A percentile compares a stretch with the other conserved stretches of the same genome.
phyloP scores from a whole-genome alignment of 2,329 filamentous ascomycete genomes.

The Cladophialophora chaetospira region DNA sequence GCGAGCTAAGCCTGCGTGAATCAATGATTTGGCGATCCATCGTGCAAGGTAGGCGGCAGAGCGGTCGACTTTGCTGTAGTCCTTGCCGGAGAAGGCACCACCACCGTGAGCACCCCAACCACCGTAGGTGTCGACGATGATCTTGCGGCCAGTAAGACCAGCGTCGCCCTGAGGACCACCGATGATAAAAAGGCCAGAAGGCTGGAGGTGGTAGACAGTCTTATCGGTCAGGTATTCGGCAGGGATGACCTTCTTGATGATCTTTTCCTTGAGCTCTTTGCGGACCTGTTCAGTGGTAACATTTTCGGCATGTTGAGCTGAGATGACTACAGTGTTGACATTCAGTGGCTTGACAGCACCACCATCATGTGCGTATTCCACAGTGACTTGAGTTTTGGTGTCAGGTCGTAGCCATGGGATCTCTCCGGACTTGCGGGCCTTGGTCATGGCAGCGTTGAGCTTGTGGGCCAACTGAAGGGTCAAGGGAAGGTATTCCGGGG shows the following conservation, averaged over 20 bases:
- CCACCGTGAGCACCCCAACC: slow-evolving; percentile 99
- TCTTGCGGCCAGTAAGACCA: slow-evolving; percentile 98
- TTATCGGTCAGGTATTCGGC: slow-evolving; percentile 87
- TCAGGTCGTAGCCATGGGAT: slow-evolving; percentile 95
- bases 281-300: slow-evolving; percentile 90
- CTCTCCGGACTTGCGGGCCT: slow-evolving; percentile 81
- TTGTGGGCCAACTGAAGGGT: slow-evolving; percentile 94
- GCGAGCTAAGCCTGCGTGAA: slow-evolving; percentile 83
- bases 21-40: slow-evolving; percentile 99
- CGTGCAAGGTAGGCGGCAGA: slow-evolving; percentile 96
- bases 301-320: slow-evolving; percentile 86
- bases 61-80: slow-evolving; percentile 99
- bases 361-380: slow-evolving; percentile 97
- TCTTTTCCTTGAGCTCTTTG: slow-evolving; percentile 95
- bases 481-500: slow-evolving; percentile 92
- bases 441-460: slow-evolving; percentile 93
- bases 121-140: slow-evolving; percentile 99
- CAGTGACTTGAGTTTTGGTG: slow-evolving; percentile 99
- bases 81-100: slow-evolving; percentile 99
- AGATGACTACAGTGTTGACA: slow-evolving; percentile 96
- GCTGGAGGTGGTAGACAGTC: slow-evolving; percentile 98
- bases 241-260: slow-evolving; percentile 93
- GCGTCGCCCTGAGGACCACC: slow-evolving; percentile 98
- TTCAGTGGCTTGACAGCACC: slow-evolving; percentile 89
- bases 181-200: slow-evolving; percentile 97